A percentile compares a stretch with the other conserved stretches of the same genome.
Evolutionary conservation across 345 rosid genomes (phyloP).

Genomic region (Rhizophora apiculata): DNA sequence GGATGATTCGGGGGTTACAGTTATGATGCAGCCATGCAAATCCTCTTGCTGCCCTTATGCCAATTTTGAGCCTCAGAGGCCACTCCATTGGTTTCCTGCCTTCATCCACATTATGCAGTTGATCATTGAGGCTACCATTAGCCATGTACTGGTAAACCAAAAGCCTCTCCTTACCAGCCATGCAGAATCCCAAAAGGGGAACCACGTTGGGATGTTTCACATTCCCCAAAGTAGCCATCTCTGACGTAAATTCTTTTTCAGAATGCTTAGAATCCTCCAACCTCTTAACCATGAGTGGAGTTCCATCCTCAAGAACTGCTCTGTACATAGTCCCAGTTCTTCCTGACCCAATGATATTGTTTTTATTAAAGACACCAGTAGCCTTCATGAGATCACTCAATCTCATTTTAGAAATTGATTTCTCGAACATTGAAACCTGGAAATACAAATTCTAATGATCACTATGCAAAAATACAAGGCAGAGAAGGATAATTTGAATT

Average conservation of each 20-base stretch:
- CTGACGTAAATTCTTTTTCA: slow-evolving; percentile 70
- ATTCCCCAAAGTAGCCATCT: slow-evolving; percentile 80
- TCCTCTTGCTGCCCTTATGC: slow-evolving; percentile 74
- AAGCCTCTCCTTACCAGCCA: slow-evolving; percentile 68
- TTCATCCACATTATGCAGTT: slow-evolving; percentile 45
- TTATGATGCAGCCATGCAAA: slow-evolving; percentile 96
- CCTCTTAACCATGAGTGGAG: slow-evolving; percentile 80
- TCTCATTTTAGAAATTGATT: slow-evolving; percentile 69
- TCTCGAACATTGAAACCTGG: slow-evolving; percentile 90
- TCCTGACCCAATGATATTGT: slow-evolving; percentile 73
- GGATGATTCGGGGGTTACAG: slow-evolving; percentile 92
- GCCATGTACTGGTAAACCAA: slow-evolving; percentile 73
- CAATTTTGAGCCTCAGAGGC: slow-evolving; percentile 82
- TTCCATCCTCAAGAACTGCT: slow-evolving; percentile 74
- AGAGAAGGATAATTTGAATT: neutral
- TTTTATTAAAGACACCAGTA: slow-evolving; percentile 72
- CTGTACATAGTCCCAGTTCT: slow-evolving; percentile 82
- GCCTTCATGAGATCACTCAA: slow-evolving; percentile 86
- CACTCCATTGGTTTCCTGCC: slow-evolving; percentile 62
- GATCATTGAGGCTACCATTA: slow-evolving; percentile 65
- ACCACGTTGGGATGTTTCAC: slow-evolving; percentile 80
- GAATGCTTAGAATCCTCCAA: slow-evolving; percentile 84
- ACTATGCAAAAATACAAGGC: neutral
- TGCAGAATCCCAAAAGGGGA: slow-evolving; percentile 84
- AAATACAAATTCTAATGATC: slow-evolving; percentile 22